Base-by-base conservation (phyloP, 2,329 filamentous ascomycete species). In the Pyricularia sp. region DNA sequence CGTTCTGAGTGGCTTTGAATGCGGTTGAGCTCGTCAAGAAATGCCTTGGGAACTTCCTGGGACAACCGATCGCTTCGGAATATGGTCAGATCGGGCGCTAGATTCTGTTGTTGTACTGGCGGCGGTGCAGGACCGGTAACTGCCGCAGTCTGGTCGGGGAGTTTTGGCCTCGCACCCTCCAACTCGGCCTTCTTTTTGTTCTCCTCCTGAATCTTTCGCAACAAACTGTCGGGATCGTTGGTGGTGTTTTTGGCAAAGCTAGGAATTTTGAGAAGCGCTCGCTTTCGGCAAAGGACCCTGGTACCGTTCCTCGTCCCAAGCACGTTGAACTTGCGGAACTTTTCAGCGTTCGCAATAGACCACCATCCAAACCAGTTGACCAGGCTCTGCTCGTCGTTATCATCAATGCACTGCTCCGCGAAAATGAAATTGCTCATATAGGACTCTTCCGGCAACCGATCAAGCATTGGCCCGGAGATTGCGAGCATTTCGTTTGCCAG, bases 291-390 rank as follows among this genome's bases (percentile, higher is more conserved):
- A 74, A 1, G 71, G 68, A 50, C 68, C 0, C 26, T 66, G 1
- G 66, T 70, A 1, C 76, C 69, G 30, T 64, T 64, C 65, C 28
- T 36, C 10, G 66, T 50, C 3, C 67, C 67, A 30, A 64, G 0
- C 2, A 90, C 83, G 23, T 79, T 77, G 71, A 89, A 89, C 55
- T 81, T 83, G 36, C 86, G 82, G 72, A 82, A 86, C 59, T 77
- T 76, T 69, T 87, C 82, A 50, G 86, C 73, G 33, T 83, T 81
- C 69, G 75, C 70, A 36, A 80, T 77, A 0, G 85, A 79, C 87
- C 87, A 90, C 75, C 80, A 85, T 1, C 84, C 86, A 74, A 88
- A 90, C 84, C 85, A 89, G 71, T 88, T 86, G 11, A 89, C 81
- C 31, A 90, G 77, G 69, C 84, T 87, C 73, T 88, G 84, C 73